A percentile compares a stretch with the other conserved stretches of the same genome.
Conservation (phyloP, 2,329 filamentous ascomycete genomes). For the Talaromyces amestolkiae region DNA sequence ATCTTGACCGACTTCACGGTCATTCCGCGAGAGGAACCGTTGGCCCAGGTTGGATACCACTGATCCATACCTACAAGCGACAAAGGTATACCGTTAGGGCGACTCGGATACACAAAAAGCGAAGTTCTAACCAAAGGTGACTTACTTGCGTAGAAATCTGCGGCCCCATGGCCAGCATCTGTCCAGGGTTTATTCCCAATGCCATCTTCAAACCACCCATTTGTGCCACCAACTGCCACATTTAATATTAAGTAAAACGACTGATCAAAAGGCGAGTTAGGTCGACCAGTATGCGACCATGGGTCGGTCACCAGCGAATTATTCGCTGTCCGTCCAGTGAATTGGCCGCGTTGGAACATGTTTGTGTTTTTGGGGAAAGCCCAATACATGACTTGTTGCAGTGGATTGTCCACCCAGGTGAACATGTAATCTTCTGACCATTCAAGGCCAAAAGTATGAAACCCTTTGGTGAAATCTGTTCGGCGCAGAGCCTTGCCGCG, state of each 20-base stretch:
- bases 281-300: conserved; percentile 42
- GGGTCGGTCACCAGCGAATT: conserved; percentile 45
- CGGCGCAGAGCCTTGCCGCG: conserved; percentile 28
- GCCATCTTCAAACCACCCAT: conserved; percentile 51
- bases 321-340: conserved; percentile 43
- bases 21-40: conserved; percentile 45
- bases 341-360: conserved; percentile 42
- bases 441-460: conserved; percentile 55
- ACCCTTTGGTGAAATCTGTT: conserved; percentile 32
- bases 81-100: conserved; percentile 7
- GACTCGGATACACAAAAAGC: not conserved
- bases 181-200: conserved; percentile 49
- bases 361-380: conserved; percentile 30
- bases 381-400: conserved; percentile 33
- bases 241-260: conserved; percentile 53
- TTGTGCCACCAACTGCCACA: conserved; percentile 51
- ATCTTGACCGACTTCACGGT: conserved; percentile 49
- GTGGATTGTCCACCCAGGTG: conserved; percentile 51
- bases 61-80: conserved; percentile 22
- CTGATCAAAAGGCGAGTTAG: conserved; percentile 54
- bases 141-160: conserved; percentile 44
- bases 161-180: conserved; percentile 36
- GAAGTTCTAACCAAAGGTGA: conserved; percentile 11
- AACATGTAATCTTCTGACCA: conserved; percentile 55
- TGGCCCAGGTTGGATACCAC: conserved; percentile 52